Evolutionary conservation across 257 asterid species (phyloP).

Genomic region (Nicotiana noctiflora): DNA sequence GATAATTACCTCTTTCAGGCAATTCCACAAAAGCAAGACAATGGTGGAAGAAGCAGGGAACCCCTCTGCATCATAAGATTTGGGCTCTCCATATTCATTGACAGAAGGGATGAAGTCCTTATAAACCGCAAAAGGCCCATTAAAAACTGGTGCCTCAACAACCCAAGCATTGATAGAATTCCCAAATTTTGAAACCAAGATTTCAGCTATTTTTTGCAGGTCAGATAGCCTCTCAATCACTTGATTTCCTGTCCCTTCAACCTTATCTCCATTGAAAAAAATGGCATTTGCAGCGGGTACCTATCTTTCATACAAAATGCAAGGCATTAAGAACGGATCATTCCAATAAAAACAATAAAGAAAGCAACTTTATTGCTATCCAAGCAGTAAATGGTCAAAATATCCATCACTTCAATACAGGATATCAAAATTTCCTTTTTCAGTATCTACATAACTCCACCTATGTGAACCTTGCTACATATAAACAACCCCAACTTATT

Average conservation of each 20-base stretch:
- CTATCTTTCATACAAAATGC: slow-evolving; percentile 25
- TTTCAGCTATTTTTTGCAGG: slow-evolving; percentile 60
- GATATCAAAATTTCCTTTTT: background rate
- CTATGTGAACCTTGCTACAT: background rate
- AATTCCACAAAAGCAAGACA: slow-evolving; percentile 55
- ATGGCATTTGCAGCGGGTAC: slow-evolving; percentile 85
- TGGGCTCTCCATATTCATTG: slow-evolving; percentile 75
- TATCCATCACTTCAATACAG: background rate
- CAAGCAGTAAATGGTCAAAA: background rate
- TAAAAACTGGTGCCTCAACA: slow-evolving; percentile 69
- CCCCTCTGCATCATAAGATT: slow-evolving; percentile 61
- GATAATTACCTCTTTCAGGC: slow-evolving; percentile 57
- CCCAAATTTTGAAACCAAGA: slow-evolving; percentile 77
- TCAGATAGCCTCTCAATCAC: slow-evolving; percentile 84
- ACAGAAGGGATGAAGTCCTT: slow-evolving; percentile 78
- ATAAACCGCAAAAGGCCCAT: slow-evolving; percentile 85
- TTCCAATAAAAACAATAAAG: background rate
- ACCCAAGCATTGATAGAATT: slow-evolving; percentile 80
- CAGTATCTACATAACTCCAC: background rate
- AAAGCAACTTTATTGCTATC: background rate
- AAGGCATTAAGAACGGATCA: background rate
- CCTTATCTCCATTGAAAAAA: slow-evolving; percentile 81
- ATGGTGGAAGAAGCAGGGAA: slow-evolving; percentile 81
- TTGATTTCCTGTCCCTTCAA: slow-evolving; percentile 66
- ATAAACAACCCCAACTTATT: background rate